Evolutionary conservation across 2,329 filamentous ascomycete species (phyloP), one percentile per base, ranked within the genome.

Genomic region (Coniella vitis): DNA sequence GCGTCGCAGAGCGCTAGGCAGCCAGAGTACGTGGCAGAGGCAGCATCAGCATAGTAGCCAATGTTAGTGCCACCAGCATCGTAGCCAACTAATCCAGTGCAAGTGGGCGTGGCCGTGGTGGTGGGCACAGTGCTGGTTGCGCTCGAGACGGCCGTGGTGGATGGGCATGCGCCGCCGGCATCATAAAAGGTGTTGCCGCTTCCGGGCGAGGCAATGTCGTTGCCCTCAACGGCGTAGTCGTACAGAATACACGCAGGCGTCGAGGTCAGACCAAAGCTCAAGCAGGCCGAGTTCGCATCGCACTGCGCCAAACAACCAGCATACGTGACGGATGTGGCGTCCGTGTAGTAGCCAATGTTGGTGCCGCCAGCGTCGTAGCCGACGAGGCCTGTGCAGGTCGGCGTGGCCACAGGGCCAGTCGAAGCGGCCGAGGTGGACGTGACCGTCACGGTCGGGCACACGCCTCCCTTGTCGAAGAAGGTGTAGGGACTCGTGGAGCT

Each of bases 141-240:
- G 22, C 38, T 17, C 36, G 41, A 39, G 22, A 50, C 35, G 4
- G 46, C 36, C 1, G 49, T 32, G 13, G 49, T 41, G 8, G 20
- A 37, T 3, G 51, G 47, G 29, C 51, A 53, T 4, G 34, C 44
- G 17, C 44, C 48, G 4, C 51, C 51, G 14, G 47, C 36, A 32
- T 51, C 45, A 12, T 54, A 49, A 12, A 61, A 48, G 1, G 56
- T 55, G 44, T 48, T 41, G 7, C 61, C 62, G 1, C 63, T 63
- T 0, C 43, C 37, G 4, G 57, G 55, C 10, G 65, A 60, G 10
- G 66, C 57, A 7, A 68, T 57, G 35, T 56, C 49, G 25, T 61
- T 53, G 12, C 51, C 51, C 48, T 53, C 51, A 3, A 53, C 51
- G 4, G 29, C 22, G 19, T 53, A 53, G 20, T 38, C n/a, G 20